Conservation (phyloP, 495 filamentous ascomycete genomes). For the Amorphotheca resinae region DNA sequence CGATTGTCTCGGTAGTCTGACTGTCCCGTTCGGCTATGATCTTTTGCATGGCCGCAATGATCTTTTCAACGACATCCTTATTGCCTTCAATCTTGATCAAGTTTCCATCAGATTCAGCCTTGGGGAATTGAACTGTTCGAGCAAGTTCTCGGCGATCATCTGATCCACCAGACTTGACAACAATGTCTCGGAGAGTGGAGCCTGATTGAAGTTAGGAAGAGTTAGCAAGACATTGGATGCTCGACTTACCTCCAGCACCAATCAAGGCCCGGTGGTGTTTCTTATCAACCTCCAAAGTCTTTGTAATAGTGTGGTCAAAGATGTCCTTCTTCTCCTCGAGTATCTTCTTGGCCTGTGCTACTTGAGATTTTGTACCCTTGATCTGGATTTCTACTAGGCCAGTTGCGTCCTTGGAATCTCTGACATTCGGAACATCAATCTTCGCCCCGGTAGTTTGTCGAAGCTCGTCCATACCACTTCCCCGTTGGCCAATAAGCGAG, state of each 20-base stretch:
- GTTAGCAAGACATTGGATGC: slow-evolving; percentile 20
- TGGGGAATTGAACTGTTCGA: slow-evolving; percentile 83
- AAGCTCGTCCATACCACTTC: slow-evolving; percentile 80
- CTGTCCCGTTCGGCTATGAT: slow-evolving; percentile 70
- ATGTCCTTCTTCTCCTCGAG: slow-evolving; percentile 69
- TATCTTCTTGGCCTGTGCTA: slow-evolving; percentile 78
- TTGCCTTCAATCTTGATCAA: slow-evolving; percentile 79
- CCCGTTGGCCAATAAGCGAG: slow-evolving; percentile 78
- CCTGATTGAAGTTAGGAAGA: slow-evolving; percentile 39
- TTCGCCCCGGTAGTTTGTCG: slow-evolving; percentile 69
- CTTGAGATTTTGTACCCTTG: slow-evolving; percentile 80
- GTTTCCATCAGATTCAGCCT: slow-evolving; percentile 64
- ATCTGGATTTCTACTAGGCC: slow-evolving; percentile 69
- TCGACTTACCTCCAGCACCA: slow-evolving; percentile 64
- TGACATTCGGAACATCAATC: slow-evolving; percentile 70
- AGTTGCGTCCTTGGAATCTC: slow-evolving; percentile 38
- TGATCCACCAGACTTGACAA: slow-evolving; percentile 77
- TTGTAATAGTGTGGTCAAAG: slow-evolving; percentile 76
- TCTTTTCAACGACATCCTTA: slow-evolving; percentile 73
- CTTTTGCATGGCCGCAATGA: slow-evolving; percentile 64
- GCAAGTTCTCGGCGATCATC: slow-evolving; percentile 68
- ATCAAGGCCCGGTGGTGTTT: slow-evolving; percentile 87
- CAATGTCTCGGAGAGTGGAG: slow-evolving; percentile 73
- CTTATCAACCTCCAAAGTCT: slow-evolving; percentile 76
- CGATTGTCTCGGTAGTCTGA: slow-evolving; percentile 60